Evolutionary conservation across 768 basidiomycete species (phyloP), one percentile per base, ranked within the genome.

Genomic region (Agrocybe pediades): DNA sequence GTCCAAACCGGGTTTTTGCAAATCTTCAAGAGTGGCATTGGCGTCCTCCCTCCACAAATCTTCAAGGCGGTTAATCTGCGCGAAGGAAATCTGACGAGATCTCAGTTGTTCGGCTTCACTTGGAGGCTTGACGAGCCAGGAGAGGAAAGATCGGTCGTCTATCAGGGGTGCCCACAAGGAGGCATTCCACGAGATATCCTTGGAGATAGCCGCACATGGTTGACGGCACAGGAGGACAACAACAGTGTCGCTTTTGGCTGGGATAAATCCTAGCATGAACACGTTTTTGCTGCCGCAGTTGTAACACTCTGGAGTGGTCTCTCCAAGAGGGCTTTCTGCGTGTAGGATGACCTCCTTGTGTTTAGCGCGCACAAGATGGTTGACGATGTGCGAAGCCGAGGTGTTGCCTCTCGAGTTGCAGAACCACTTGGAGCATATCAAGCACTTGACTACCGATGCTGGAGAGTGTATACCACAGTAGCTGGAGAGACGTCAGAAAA

Each of bases 201-300:
- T 95, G 16, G 92, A 93, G 56, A 97, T 88, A 3, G 95, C 92
- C 9, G 97, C 96, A 63, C 97, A 99, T 1, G 97, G 97, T 84
- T 99, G 97, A 29, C 96, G 89, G 68, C 95, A 99, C 16, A 99
- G 81, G 16, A 99, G 78, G 27, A 99, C 96, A 29, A 99, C 97
- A 33, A 99, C 97, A 4, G 97, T 98, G 65, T 99, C 97, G 65
- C 92, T 93, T 76, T 99, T 99, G 17, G 97, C 97, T 2, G 97
- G 97, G 63, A 99, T 99, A 65, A 99, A 99, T 3, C 97, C 97
- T 16, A 99, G 83, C 91, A 98, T 95, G 67, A 99, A 99, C 11
- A 98, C 97, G 65, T 99, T 99, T 74, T 97, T 98, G 77, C 92
- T 95, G 15, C 97, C 97, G 66, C 97, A 99, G 65, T 95, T 95